phyloP scores from a whole-genome alignment of 306 rosid genomes.

The Alnus rubra region DNA sequence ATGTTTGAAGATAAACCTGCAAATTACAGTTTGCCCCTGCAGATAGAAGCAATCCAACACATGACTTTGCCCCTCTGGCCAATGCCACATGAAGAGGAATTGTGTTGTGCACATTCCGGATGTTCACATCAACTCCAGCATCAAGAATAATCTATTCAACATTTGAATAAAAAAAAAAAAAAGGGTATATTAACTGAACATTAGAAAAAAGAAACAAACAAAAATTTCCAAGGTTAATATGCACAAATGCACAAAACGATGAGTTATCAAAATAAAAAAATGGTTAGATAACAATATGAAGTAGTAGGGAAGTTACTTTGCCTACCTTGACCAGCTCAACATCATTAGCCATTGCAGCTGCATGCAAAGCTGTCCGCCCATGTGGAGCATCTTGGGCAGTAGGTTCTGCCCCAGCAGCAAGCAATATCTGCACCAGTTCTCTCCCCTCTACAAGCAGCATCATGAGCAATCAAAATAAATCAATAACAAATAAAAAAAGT shows the following conservation, averaged over 20 bases:
- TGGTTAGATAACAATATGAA: slow-evolving; percentile 21
- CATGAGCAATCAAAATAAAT: slow-evolving; percentile 18
- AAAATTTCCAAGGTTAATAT: background rate
- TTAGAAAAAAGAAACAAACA: background rate
- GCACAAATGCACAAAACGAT: background rate
- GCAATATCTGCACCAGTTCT: slow-evolving; percentile 85
- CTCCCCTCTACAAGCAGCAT: slow-evolving; percentile 71
- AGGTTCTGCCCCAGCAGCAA: slow-evolving; percentile 91
- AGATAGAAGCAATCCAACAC: slow-evolving; percentile 84
- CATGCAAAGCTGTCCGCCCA: slow-evolving; percentile 94
- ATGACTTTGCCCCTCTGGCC: slow-evolving; percentile 96
- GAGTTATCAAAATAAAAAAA: slow-evolving; percentile 22
- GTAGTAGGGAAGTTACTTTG: slow-evolving; percentile 20
- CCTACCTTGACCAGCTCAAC: slow-evolving; percentile 84
- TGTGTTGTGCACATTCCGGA: slow-evolving; percentile 83
- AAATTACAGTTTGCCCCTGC: slow-evolving; percentile 88
- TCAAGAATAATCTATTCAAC: slow-evolving; percentile 78
- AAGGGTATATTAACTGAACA: background rate
- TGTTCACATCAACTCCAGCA: slow-evolving; percentile 92
- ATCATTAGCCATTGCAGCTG: slow-evolving; percentile 89
- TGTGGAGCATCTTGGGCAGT: slow-evolving; percentile 85
- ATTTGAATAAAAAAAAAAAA: slow-evolving; percentile 22
- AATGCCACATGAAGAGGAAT: slow-evolving; percentile 95
- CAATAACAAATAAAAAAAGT: background rate
- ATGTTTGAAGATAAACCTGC: slow-evolving; percentile 60